Percentiles rank a stretch among this genome's conserved stretches.
Evolutionary conservation across 2,329 filamentous ascomycete genomes (phyloP).

Genomic region (Ophiostoma novo-ulmi): DNA sequence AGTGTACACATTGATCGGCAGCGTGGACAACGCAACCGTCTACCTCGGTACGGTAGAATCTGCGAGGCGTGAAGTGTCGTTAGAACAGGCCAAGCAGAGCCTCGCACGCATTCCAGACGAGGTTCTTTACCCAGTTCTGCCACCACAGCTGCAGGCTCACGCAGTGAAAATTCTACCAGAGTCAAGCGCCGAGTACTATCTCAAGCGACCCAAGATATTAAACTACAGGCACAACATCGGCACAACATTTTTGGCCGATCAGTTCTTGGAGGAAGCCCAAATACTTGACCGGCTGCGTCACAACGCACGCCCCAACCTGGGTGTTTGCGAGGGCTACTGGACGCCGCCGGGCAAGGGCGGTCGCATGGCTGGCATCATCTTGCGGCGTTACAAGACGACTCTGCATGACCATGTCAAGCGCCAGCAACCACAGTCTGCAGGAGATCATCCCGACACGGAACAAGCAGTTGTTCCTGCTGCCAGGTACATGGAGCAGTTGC

Average conservation of each 20-base stretch:
- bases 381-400: neutral
- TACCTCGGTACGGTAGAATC: neutral
- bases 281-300: neutral
- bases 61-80: neutral
- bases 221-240: constrained; percentile 4
- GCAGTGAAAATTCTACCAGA: neutral
- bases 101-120: neutral
- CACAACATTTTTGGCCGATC: neutral
- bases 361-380: constrained; percentile 4
- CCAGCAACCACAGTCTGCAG: neutral
- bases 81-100: constrained; percentile 2
- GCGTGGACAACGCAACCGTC: neutral
- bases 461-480: neutral
- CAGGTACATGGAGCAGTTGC: constrained; percentile 1
- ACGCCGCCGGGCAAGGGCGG: neutral
- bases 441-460: neutral
- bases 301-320: neutral
- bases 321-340: constrained; percentile 9
- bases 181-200: neutral
- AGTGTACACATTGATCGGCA: constrained; percentile 5
- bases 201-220: neutral
- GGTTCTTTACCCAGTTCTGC: neutral
- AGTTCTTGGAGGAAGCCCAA: neutral
- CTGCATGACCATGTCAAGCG: neutral
- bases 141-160: neutral